Conservation (phyloP, 2,329 filamentous ascomycete species). For the Xylaria polymorpha region DNA sequence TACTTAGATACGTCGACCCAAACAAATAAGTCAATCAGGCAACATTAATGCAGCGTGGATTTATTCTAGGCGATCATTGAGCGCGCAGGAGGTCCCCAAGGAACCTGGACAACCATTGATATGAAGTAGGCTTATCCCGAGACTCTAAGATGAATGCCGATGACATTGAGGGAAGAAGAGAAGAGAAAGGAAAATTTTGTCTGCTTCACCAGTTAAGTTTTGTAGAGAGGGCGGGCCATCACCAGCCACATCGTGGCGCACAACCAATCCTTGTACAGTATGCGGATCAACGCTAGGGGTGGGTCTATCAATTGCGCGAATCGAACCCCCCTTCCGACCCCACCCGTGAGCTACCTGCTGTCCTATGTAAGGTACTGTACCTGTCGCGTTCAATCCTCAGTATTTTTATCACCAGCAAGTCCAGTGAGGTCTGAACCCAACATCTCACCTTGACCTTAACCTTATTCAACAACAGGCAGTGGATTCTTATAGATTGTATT, state of each 20-base stretch:
- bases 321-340: too few species aligned
- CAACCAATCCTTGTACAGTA: background rate
- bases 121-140: slow-evolving; percentile 79
- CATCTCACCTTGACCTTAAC: background rate
- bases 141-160: slow-evolving; percentile 99
- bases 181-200: slow-evolving; percentile 54
- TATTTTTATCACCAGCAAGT: slow-evolving; percentile 30
- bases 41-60: slow-evolving; percentile 78
- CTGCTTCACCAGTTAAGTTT: slow-evolving; percentile 20
- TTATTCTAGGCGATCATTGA: slow-evolving; percentile 96
- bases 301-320: background rate
- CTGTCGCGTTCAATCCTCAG: slow-evolving; percentile 5
- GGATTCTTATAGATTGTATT: background rate
- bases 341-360: background rate
- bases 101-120: slow-evolving; percentile 95
- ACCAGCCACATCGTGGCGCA: slow-evolving; percentile 39
- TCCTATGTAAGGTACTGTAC: background rate
- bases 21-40: slow-evolving; percentile 62
- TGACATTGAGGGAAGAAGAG: slow-evolving; percentile 76
- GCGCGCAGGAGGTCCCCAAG: slow-evolving; percentile 87
- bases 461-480: slow-evolving; percentile 1
- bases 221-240: background rate
- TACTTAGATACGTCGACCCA: slow-evolving; percentile 54
- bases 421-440: slow-evolving; percentile 14
- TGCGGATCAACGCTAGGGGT: background rate